Evolutionary conservation across 441 rosid genomes (phyloP), one percentile per base, ranked within the genome.

Genomic region (Gossypium schwendimanii): DNA sequence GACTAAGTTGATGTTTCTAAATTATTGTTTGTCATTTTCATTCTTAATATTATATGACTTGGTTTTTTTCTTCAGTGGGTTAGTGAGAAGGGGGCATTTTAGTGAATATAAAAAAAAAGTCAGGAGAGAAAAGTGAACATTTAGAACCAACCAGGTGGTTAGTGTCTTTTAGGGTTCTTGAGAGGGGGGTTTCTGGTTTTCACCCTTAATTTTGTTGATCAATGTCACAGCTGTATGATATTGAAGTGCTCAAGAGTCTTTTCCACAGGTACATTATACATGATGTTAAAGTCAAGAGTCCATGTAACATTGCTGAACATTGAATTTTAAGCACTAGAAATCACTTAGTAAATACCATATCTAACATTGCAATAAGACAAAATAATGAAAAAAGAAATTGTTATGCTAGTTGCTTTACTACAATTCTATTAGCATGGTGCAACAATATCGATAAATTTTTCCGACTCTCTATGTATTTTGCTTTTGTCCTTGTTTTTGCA

Each of bases 311-410:
- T 63, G 26, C 50, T 4, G 1, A 63, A 23, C 68, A 10, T 41
- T 5, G 52, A 63, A 23, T 39, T 63, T 63, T 63, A 63, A 41
- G 28, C 52, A 11, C 10, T 63, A 63, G 68, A 63, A 63, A 39
- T 63, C 28, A 4, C 52, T 41, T 63, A 41, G 20, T 10, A 39
- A 63, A 20, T 39, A 39, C 31, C 28, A 11, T 63, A 39, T 11
- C 3, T 39, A 63, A 10, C 47, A 15, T 15, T 61, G 66, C 47
- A 61, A 18, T 63, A 18, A 18, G 24, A 41, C 68, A 63, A 36
- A 63, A 18, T 11, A 4, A 63, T 24, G 52, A 39, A 39, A 39
- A 10, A 10, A 10, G 2, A 10, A 8, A 39, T 63, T 20, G 28
- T 18, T 36, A 41, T 63, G 2, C 10, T 63, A 41, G 49, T 39